Percentiles rank a stretch among this genome's conserved stretches.
phyloP scores from a whole-genome alignment of 805 yeast genomes.

The Hermanozyma aechmeae region DNA sequence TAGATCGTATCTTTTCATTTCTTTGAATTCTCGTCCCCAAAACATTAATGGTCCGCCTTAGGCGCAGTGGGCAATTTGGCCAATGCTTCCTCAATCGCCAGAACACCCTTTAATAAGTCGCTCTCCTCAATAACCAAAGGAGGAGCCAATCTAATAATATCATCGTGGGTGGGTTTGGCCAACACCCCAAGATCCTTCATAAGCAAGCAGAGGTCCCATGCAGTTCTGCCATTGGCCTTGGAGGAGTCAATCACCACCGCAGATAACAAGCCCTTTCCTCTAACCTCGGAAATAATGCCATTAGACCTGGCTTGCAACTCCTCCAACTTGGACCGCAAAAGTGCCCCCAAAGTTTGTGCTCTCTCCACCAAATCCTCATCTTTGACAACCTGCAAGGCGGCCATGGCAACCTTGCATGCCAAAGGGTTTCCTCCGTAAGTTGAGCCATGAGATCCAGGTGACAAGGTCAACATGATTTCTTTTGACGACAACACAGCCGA shows the following conservation, averaged over 20 bases:
- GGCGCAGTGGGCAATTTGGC: constrained; percentile 43
- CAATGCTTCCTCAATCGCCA: constrained; percentile 56
- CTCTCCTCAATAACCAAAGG: constrained; percentile 86
- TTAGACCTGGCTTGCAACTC: constrained; percentile 42
- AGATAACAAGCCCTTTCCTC: constrained; percentile 80
- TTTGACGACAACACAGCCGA: constrained; percentile 85
- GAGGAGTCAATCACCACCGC: constrained; percentile 86
- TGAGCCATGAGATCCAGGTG: constrained; percentile 96
- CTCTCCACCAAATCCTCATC: constrained; percentile 82
- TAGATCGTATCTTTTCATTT: no score
- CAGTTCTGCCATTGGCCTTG: constrained; percentile 80
- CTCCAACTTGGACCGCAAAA: constrained; percentile 50
- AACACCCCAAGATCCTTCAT: constrained; percentile 84
- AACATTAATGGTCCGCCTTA: constrained; percentile 36
- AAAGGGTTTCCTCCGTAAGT: constrained; percentile 97
- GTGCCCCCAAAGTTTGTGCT: constrained; percentile 61
- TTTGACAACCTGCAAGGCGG: constrained; percentile 82
- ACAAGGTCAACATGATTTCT: constrained; percentile 81
- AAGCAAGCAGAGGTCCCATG: constrained; percentile 90
- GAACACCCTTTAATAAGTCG: constrained; percentile 76
- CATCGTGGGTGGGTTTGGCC: constrained; percentile 95
- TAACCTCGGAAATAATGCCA: constrained; percentile 50
- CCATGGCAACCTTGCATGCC: constrained; percentile 87
- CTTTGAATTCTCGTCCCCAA: no score
- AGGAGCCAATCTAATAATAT: constrained; percentile 92